Evolutionary conservation across 768 basidiomycete genomes (phyloP), one percentile per base, ranked within the genome.

Genomic region (Agaricus blazei): DNA sequence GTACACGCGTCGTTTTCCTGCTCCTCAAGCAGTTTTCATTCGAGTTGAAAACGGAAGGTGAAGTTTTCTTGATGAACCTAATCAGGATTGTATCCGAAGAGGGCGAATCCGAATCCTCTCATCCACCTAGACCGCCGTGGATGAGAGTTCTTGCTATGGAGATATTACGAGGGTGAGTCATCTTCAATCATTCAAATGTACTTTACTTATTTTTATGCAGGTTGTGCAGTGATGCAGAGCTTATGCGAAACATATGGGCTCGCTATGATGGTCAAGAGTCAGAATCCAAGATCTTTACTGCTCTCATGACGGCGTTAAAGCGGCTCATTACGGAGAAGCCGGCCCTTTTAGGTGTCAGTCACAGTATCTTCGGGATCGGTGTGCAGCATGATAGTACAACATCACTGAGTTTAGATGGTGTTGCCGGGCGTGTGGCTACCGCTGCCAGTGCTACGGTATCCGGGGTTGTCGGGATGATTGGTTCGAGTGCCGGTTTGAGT

Each of bases 131-230:
- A 28, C 90, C 93, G 1, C 68, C 76, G 29, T 98, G 95, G 94
- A 89, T 93, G 76, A 77, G 93, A 14, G 92, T 96, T 0, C 76
- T 98, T 8, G 86, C 92, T 1, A 85, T 96, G 84, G 95, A 98
- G 66, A 88, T 94, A 44, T 84, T 96, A 73, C 76, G 94, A 67
- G 95, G 93, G 86, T 89, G 62, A 37, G 71, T 58, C 9, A 27
- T 41, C 9, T 15, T 34, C 34, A 11, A 14, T 8, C 23, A 28
- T 9, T 23, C 9, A 9, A 38, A 3, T 14, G 27, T 56, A 29
- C n/a, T 47, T 19, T 26, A 7, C 38, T 37, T 44, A 52, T 43
- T 27, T 5, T 6, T 15, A 54, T 29, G 41, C 61, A 89, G 87
- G 7, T 65, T 94, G 29, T 94, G 90, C 64, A 86, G 80, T 56